A percentile compares a stretch with the other conserved stretches of the same genome.
Evolutionary conservation across 768 basidiomycete genomes (phyloP).

Genomic region (Termitomyces titanicus): DNA sequence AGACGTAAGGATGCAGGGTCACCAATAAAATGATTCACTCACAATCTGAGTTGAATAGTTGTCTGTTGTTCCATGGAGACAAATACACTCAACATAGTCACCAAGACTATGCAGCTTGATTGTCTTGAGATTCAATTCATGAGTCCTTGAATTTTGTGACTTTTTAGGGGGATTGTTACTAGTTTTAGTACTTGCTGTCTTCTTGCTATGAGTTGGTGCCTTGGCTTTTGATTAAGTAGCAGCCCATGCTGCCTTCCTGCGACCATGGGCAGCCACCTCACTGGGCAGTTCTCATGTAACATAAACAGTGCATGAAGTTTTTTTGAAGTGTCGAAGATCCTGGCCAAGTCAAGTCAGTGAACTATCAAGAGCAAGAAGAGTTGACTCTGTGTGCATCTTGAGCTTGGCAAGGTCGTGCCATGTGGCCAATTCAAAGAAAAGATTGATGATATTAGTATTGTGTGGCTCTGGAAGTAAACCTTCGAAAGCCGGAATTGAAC

Average conservation of each 20-base stretch:
- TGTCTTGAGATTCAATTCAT: slow-evolving; percentile 24
- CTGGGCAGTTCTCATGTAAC: slow-evolving; percentile 8
- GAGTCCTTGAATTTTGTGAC: background rate
- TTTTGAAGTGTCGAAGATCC: slow-evolving; percentile 6
- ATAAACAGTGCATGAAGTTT: slow-evolving; percentile 4
- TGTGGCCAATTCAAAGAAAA: slow-evolving; percentile 16
- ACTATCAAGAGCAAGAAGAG: slow-evolving; percentile 5
- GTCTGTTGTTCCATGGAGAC: slow-evolving; percentile 28
- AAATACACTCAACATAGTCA: slow-evolving; percentile 26
- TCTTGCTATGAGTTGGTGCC: background rate
- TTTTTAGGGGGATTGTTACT: background rate
- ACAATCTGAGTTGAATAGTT: slow-evolving; percentile 35
- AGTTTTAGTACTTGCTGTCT: too few species aligned
- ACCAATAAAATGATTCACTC: background rate
- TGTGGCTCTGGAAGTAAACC: slow-evolving; percentile 10
- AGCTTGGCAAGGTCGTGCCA: slow-evolving; percentile 26
- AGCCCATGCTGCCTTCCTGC: background rate
- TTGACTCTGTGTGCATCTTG: slow-evolving; percentile 15
- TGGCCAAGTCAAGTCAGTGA: slow-evolving; percentile 11
- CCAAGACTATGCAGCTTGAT: slow-evolving; percentile 33
- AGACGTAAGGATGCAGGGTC: background rate
- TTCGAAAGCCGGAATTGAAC: background rate
- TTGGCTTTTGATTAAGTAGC: background rate
- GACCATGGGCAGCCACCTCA: slow-evolving; percentile 3
- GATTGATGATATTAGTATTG: slow-evolving; percentile 11